These are phyloP conservation scores for Lonicera japonica DNA, from an alignment of 129 eudicot species.

Conservation along the genomic window DNA sequence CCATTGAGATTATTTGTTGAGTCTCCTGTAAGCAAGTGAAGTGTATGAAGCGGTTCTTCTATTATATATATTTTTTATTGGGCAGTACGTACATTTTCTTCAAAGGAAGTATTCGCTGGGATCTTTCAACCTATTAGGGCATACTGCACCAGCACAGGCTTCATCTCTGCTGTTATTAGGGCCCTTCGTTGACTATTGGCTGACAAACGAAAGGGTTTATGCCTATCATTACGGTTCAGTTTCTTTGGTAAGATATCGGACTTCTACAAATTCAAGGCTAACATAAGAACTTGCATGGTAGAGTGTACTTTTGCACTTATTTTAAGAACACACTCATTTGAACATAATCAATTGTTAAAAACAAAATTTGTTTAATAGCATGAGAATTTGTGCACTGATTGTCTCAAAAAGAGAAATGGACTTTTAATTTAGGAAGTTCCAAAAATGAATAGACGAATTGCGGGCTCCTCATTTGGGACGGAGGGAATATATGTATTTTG, in stretches of 20 bases:
- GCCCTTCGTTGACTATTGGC: constrained; percentile 70
- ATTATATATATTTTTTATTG: constrained; percentile 3
- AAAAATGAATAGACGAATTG: no score
- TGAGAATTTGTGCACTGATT: no score
- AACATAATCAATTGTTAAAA: no score
- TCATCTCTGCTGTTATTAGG: constrained; percentile 57
- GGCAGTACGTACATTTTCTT: constrained; percentile 67
- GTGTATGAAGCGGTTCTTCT: neutral
- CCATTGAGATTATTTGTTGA: no score
- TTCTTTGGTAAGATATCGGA: constrained; percentile 42
- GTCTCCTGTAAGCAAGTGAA: neutral
- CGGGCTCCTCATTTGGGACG: neutral
- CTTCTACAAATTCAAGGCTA: no score
- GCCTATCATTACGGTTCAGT: constrained; percentile 36
- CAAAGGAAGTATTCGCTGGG: constrained; percentile 73
- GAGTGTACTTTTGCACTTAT: no score
- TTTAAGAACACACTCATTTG: no score
- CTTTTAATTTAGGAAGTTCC: no score
- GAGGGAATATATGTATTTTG: no score
- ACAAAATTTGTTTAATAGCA: no score
- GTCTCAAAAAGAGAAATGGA: no score
- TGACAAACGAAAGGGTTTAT: constrained; percentile 53
- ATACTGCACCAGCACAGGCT: constrained; percentile 77
- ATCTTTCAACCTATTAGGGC: constrained; percentile 68
- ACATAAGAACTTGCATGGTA: no score